Conservation (phyloP, 2,329 filamentous ascomycete species). For the Chrysosporium keratinophilum region DNA sequence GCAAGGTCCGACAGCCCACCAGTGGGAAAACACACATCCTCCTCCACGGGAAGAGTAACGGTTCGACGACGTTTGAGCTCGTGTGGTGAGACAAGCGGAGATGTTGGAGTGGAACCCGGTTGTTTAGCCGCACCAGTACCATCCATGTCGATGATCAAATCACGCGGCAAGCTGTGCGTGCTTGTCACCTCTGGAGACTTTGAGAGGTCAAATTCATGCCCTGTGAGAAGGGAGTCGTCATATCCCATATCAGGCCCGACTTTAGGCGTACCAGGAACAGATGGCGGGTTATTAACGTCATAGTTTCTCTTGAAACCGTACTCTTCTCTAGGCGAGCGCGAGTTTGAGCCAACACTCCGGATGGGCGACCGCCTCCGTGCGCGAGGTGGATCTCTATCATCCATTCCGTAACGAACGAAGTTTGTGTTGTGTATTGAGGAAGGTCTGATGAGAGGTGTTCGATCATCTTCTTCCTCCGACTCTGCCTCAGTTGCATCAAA, state of each 20-base stretch:
- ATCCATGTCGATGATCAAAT: conserved; percentile 40
- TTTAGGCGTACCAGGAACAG: conserved; percentile 49
- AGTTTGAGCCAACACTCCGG: background rate
- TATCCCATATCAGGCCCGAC: conserved; percentile 43
- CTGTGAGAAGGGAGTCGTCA: conserved; percentile 44
- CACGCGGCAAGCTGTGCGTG: conserved; percentile 21
- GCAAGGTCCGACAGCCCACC: conserved; percentile 68
- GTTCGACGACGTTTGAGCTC: conserved; percentile 44
- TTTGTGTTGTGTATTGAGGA: conserved; percentile 14
- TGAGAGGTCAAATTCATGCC: conserved; percentile 29
- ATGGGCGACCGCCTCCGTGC: conserved; percentile 9
- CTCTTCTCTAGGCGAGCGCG: conserved; percentile 2
- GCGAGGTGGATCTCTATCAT: background rate
- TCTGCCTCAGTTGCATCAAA: conserved; percentile 13
- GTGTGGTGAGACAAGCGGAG: conserved; percentile 30
- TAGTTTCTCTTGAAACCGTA: conserved; percentile 34
- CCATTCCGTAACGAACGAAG: conserved; percentile 14
- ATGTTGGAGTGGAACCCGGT: conserved; percentile 31
- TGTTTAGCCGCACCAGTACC: conserved; percentile 19
- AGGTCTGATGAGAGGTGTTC: conserved; percentile 17
- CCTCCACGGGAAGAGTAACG: conserved; percentile 56
- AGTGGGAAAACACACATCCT: conserved; percentile 86
- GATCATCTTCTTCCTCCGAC: conserved; percentile 15
- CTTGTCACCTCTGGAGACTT: conserved; percentile 29
- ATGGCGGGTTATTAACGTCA: conserved; percentile 57